These are phyloP conservation scores for Protomyces arabidopsidicola DNA, from an alignment of 1,139 yeast genomes.

Conservation along the genomic window DNA sequence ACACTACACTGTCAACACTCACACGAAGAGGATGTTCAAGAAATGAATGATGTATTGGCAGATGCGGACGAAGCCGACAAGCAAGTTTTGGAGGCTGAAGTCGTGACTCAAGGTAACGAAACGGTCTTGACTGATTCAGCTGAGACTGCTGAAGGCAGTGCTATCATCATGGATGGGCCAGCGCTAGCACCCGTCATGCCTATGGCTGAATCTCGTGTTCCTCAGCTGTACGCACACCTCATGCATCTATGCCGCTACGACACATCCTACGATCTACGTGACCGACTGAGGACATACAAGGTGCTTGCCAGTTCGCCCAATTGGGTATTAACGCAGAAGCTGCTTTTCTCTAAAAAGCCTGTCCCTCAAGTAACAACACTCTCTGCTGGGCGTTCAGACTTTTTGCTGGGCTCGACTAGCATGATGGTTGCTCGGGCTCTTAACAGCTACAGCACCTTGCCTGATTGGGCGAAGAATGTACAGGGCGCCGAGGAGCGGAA, in stretches of 20 bases:
- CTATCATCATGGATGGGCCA: background rate
- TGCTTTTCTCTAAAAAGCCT: conserved; percentile 76
- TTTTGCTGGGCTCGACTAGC: conserved; percentile 40
- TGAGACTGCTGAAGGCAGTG: conserved; percentile 26
- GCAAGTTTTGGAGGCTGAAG: conserved; percentile 19
- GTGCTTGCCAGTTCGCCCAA: conserved; percentile 46
- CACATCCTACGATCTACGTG: conserved; percentile 70
- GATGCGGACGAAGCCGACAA: conserved; percentile 17
- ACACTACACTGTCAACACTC: conserved; percentile 38
- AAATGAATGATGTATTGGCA: conserved; percentile 36
- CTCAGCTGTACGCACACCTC: conserved; percentile 53
- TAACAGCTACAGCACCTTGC: conserved; percentile 34
- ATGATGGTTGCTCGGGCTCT: conserved; percentile 40
- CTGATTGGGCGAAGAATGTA: conserved; percentile 34
- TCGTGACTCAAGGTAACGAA: conserved; percentile 19
- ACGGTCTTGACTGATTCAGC: conserved; percentile 20
- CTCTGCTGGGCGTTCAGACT: conserved; percentile 29
- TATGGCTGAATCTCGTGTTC: conserved; percentile 35
- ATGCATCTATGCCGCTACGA: conserved; percentile 71
- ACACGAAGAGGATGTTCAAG: background rate
- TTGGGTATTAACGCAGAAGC: conserved; percentile 52
- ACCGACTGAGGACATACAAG: conserved; percentile 70
- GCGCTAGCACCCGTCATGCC: conserved; percentile 35
- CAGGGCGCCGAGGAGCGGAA: conserved; percentile 31
- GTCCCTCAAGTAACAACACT: conserved; percentile 44